Evolutionary conservation across 1,139 yeast genomes (phyloP), one percentile per base, ranked within the genome.

Genomic region (Debaryomyces udenii): DNA sequence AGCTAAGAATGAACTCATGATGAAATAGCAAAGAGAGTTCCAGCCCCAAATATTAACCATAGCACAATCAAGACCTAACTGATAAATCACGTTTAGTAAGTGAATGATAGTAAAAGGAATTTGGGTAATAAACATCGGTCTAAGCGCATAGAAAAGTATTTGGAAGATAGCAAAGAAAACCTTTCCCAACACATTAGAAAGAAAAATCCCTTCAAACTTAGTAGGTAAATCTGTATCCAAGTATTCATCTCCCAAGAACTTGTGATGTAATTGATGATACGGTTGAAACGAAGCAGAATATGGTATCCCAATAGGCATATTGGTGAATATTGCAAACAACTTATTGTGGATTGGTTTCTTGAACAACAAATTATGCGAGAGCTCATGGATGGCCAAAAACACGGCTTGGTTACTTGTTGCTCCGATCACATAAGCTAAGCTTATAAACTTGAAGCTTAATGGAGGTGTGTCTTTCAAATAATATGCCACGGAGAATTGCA

Each of bases 191-290:
- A 88, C 79, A 48, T 81, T 86, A 23, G 91, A 83, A 40, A 90
- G 72, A 9, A 90, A 59, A 3, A 83, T 41, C 0, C 94, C 94
- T 62, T 90, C 97, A 27, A 80, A 72, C 29, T 64, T 61, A 0
- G 96, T 90, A 29, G 97, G 97, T 48, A 90, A 70, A 61, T 90
- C 97, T 0, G 96, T 86, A 61, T 90, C 97, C 56, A 81, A 81
- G 38, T 75, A 72, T 51, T 81, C 85, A 59, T 90, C 96, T n/a
- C 97, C 97, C 58, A 86, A 66, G 55, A 86, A 89, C 62, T 90
- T 90, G 64, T 90, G 97, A 57, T 90, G 97, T 37, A 90, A 72
- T 59, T 88, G 88, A 56, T 90, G 97, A 61, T 90, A 90, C 9
- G 96, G 96, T 46, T 86, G 89, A 64, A 90, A 90, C 2, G 95